Percentiles rank a stretch among this genome's conserved stretches.
Evolutionary conservation across 441 rosid species (phyloP).

Genomic region (Capsella rubella): DNA sequence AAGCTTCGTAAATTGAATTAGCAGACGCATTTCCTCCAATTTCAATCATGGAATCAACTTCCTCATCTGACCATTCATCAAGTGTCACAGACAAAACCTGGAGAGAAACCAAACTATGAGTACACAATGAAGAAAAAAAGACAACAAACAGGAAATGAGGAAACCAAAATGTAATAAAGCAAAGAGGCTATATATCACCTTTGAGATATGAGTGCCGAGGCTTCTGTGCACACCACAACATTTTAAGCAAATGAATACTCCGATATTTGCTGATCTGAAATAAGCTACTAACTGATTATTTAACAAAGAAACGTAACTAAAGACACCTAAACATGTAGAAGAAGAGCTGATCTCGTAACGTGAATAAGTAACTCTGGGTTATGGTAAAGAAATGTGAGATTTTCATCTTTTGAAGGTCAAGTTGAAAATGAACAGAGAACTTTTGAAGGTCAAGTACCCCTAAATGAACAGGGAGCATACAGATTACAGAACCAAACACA

Average conservation of each 20-base stretch:
- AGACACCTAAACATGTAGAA: not conserved
- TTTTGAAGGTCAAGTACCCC: not conserved
- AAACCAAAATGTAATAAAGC: not conserved
- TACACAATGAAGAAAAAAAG: constrained; percentile 14
- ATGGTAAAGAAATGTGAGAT: not conserved
- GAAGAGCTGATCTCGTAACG: not conserved
- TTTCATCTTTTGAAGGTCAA: not conserved
- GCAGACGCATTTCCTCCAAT: constrained; percentile 94
- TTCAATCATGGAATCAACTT: constrained; percentile 86
- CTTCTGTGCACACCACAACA: constrained; percentile 98
- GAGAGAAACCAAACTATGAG: constrained; percentile 32
- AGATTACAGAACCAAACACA: not conserved
- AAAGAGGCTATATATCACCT: constrained; percentile 57
- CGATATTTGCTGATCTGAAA: constrained; percentile 85
- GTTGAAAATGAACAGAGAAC: constrained; percentile 8
- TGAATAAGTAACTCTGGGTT: not conserved
- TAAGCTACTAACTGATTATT: constrained; percentile 18
- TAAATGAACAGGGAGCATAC: constrained; percentile 2
- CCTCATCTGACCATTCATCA: constrained; percentile 96
- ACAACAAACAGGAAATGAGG: not conserved
- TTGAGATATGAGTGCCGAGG: constrained; percentile 92
- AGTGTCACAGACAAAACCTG: constrained; percentile 95
- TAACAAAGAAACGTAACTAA: constrained; percentile 14
- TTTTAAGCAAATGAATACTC: constrained; percentile 95
- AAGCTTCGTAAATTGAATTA: constrained; percentile 92